phyloP scores from a whole-genome alignment of 768 basidiomycete species.

The Trametes punicea region DNA sequence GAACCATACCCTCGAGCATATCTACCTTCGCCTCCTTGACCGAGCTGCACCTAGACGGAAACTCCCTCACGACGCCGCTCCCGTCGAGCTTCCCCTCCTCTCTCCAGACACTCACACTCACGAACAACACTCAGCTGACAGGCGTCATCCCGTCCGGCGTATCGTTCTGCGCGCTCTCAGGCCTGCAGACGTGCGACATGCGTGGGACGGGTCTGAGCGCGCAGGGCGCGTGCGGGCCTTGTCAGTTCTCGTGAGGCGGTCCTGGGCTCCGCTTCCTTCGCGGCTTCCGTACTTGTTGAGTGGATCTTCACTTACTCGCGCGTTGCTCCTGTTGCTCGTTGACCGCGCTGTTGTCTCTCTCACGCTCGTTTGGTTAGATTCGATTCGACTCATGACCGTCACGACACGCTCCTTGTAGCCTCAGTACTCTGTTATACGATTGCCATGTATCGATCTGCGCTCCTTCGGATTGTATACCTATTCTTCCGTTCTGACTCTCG shows the following conservation, averaged over 20 bases:
- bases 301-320: background rate
- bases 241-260: slow-evolving; percentile 21
- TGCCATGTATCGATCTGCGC: slow-evolving; percentile 1
- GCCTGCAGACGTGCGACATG: slow-evolving; percentile 30
- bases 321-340: background rate
- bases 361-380: slow-evolving; percentile 2
- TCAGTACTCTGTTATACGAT: background rate
- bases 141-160: slow-evolving; percentile 28
- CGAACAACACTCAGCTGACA: slow-evolving; percentile 36
- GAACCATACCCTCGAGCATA: slow-evolving; percentile 34
- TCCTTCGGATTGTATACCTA: background rate
- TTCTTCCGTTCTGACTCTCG: background rate
- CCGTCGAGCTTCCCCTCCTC: slow-evolving; percentile 34
- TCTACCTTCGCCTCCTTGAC: slow-evolving; percentile 34
- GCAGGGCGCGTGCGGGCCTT: slow-evolving; percentile 26
- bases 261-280: background rate
- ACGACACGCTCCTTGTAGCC: slow-evolving; percentile 10
- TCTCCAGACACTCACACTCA: slow-evolving; percentile 34
- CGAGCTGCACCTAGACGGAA: slow-evolving; percentile 37
- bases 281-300: background rate
- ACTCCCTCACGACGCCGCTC: slow-evolving; percentile 36
- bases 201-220: slow-evolving; percentile 24
- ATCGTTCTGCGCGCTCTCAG: slow-evolving; percentile 28
- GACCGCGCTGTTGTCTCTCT: background rate
- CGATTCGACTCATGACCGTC: slow-evolving; percentile 4